Evolutionary conservation across 2,329 filamentous ascomycete species (phyloP).

Genomic region (Pseudofabraea citricarpa): DNA sequence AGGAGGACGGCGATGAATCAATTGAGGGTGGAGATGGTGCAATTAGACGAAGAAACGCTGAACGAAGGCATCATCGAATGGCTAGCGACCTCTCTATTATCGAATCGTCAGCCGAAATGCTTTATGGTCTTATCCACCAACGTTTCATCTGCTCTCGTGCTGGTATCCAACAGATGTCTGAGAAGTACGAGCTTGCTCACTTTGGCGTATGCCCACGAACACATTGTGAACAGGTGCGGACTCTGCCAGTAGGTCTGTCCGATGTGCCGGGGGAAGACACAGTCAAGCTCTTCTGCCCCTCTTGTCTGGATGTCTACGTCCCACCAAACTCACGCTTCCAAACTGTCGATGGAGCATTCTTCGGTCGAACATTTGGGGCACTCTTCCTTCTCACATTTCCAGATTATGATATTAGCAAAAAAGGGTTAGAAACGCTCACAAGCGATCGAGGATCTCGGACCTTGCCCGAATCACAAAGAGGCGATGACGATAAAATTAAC

Average conservation of each 20-base stretch:
- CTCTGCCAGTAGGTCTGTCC: conserved; percentile 87
- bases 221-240: conserved; percentile 83
- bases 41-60: conserved; percentile 41
- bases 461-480: conserved; percentile 28
- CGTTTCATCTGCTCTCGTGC: conserved; percentile 95
- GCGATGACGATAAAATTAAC: conserved; percentile 62
- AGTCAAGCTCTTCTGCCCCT: conserved; percentile 96
- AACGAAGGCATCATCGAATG: conserved; percentile 77
- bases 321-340: conserved; percentile 97
- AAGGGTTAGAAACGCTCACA: conserved; percentile 55
- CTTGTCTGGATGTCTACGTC: conserved; percentile 94
- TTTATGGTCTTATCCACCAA: conserved; percentile 97
- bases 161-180: conserved; percentile 98
- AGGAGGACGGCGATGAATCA: conserved; percentile 66
- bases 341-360: conserved; percentile 95
- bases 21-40: conserved; percentile 56
- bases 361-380: conserved; percentile 93
- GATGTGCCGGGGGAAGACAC: conserved; percentile 96
- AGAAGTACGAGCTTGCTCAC: conserved; percentile 96
- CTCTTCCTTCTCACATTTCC: conserved; percentile 99
- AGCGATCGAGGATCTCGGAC: conserved; percentile 29
- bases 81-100: conserved; percentile 92
- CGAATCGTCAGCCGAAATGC: conserved; percentile 94
- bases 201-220: conserved; percentile 95
- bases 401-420: conserved; percentile 81